Conservation (phyloP, 345 rosid species). For the Brassica juncea region DNA sequence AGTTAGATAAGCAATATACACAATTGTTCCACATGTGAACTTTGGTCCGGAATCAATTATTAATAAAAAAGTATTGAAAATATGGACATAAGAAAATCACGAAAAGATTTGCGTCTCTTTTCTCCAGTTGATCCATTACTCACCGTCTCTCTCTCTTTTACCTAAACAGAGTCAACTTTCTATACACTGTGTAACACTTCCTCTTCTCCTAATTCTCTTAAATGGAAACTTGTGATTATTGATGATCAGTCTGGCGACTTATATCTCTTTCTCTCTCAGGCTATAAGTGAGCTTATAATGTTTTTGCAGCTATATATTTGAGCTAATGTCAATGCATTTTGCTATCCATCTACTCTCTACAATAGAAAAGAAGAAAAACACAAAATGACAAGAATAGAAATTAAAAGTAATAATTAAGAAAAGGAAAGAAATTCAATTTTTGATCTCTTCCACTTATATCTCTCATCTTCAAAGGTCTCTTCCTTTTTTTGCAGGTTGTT, state of each 20-base stretch:
- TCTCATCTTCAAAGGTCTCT: slow-evolving; percentile 13
- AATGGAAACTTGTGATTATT: slow-evolving; percentile 42
- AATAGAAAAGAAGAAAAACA: slow-evolving; percentile 14
- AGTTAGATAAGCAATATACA: neutral
- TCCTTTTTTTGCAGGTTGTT: slow-evolving; percentile 3
- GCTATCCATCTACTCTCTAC: slow-evolving; percentile 22
- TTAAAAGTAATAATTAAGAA: neutral
- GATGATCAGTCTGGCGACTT: slow-evolving; percentile 34
- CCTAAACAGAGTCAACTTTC: slow-evolving; percentile 36
- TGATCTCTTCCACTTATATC: slow-evolving; percentile 35
- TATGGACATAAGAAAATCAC: neutral
- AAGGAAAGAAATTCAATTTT: slow-evolving; percentile 18
- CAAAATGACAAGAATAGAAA: slow-evolving; percentile 20
- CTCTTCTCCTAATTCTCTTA: slow-evolving; percentile 25
- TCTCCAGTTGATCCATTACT: slow-evolving; percentile 29
- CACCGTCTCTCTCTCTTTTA: slow-evolving; percentile 8
- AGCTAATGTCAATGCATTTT: slow-evolving; percentile 15
- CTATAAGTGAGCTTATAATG: neutral
- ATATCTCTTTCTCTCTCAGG: slow-evolving; percentile 36
- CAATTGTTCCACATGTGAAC: slow-evolving; percentile 9
- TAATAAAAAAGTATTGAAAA: neutral
- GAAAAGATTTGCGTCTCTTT: neutral
- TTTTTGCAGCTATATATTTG: slow-evolving; percentile 18
- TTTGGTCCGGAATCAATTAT: slow-evolving; percentile 21
- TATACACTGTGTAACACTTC: slow-evolving; percentile 40